These are phyloP conservation scores for Blumeria graminis DNA, from an alignment of 2,329 filamentous ascomycete genomes.

Conservation along the genomic window DNA sequence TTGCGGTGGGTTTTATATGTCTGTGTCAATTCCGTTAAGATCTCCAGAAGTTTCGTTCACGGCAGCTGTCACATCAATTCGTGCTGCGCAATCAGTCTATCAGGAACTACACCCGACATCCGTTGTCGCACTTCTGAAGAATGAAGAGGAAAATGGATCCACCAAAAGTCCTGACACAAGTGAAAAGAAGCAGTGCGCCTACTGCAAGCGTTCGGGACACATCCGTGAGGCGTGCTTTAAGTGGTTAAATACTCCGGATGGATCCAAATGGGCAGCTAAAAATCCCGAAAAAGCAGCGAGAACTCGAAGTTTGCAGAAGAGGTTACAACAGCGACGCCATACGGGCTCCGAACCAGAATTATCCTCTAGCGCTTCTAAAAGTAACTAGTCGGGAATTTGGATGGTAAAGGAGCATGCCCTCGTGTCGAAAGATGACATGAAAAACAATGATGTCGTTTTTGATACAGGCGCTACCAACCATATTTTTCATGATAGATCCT, in stretches of 20 bases:
- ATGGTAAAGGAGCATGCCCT: not conserved
- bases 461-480: not conserved
- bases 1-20: not conserved
- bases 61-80: not conserved
- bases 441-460: not conserved
- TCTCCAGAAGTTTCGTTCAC: not conserved
- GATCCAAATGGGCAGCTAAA: not conserved
- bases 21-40: not conserved
- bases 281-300: not conserved
- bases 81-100: not conserved
- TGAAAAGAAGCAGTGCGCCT: not conserved
- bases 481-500: not conserved
- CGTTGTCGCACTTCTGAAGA: not conserved
- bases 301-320: not conserved
- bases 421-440: not conserved
- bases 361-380: not conserved
- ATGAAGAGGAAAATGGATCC: not conserved
- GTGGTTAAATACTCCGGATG: not conserved
- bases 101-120: not conserved
- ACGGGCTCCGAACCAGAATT: not conserved
- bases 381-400: not conserved
- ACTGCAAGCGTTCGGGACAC: not conserved
- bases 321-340: not conserved
- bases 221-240: not conserved
- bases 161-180: too few species aligned